Evolutionary conservation across 2,329 filamentous ascomycete species (phyloP).

Genomic region (Chaetomiaceae sp.): DNA sequence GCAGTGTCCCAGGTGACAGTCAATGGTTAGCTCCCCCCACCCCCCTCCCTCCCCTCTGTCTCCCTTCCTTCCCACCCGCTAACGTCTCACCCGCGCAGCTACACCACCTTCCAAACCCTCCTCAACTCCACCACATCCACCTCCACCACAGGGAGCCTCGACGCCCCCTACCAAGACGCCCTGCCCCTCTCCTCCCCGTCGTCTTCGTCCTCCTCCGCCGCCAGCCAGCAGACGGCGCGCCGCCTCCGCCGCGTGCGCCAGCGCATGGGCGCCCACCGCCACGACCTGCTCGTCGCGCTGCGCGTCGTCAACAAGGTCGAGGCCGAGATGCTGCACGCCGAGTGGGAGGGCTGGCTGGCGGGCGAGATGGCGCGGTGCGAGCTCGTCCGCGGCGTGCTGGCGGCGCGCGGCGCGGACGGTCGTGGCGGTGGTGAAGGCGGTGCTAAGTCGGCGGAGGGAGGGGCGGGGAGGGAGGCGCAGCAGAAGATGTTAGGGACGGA

Average conservation of each 20-base stretch:
- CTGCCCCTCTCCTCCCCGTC: neutral
- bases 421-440: too few relatives aligned
- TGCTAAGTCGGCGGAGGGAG: too few relatives aligned
- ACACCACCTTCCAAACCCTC: slow-evolving; percentile 55
- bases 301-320: slow-evolving; percentile 86
- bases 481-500: slow-evolving; percentile 12
- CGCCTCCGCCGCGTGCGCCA: slow-evolving; percentile 76
- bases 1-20: slow-evolving; percentile 37
- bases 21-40: slow-evolving; percentile 38
- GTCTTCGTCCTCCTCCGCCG: slow-evolving; percentile 28
- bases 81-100: slow-evolving; percentile 33
- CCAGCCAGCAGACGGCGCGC: slow-evolving; percentile 50
- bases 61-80: neutral
- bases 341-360: slow-evolving; percentile 89
- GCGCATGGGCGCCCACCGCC: slow-evolving; percentile 73
- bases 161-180: slow-evolving; percentile 49
- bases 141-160: slow-evolving; percentile 41
- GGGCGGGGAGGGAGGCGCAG: neutral
- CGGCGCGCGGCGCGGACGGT: too few relatives aligned
- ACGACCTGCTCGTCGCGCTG: slow-evolving; percentile 86
- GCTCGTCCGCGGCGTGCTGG: slow-evolving; percentile 40
- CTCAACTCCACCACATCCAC: slow-evolving; percentile 43
- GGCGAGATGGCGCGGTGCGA: slow-evolving; percentile 74
- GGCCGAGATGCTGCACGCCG: slow-evolving; percentile 73
- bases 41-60: neutral